Conservation (phyloP, 2,329 filamentous ascomycete genomes). For the Endoconidiophora polonica region DNA sequence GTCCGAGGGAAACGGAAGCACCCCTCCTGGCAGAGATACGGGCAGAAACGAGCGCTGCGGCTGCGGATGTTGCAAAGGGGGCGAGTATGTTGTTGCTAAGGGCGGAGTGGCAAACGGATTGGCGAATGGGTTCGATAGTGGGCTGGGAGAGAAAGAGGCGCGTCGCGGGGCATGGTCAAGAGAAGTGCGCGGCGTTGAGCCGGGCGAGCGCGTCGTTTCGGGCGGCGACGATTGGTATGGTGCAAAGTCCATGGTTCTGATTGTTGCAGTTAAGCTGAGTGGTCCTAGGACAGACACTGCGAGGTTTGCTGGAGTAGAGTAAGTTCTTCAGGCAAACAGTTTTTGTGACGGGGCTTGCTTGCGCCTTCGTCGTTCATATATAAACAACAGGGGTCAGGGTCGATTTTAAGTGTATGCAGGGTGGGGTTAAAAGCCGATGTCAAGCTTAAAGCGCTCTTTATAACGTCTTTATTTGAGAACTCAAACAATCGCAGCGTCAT, state of each 20-base stretch:
- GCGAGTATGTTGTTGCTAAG: conserved; percentile 23
- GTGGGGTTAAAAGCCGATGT: too few species aligned
- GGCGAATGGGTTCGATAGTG: conserved; percentile 11
- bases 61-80: conserved; percentile 25
- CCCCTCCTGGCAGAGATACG: conserved; percentile 20
- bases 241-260: conserved; percentile 65
- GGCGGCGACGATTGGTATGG: conserved; percentile 90
- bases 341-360: too few species aligned
- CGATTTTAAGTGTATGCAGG: neutral
- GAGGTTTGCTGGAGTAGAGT: too few species aligned
- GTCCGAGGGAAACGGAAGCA: conserved; percentile 20
- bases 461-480: too few species aligned
- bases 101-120: conserved; percentile 12
- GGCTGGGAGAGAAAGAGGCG: conserved; percentile 35
- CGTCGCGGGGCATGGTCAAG: conserved; percentile 33
- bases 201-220: conserved; percentile 65
- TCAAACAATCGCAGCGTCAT: too few species aligned
- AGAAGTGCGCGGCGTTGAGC: conserved; percentile 39
- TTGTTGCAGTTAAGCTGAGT: too few species aligned
- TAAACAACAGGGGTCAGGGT: too few species aligned
- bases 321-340: too few species aligned
- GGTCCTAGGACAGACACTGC: too few species aligned
- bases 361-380: too few species aligned
- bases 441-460: too few species aligned
- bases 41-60: conserved; percentile 20